Base-by-base conservation (phyloP, 331 rosid genomes). In the Prunus yedoensis region DNA sequence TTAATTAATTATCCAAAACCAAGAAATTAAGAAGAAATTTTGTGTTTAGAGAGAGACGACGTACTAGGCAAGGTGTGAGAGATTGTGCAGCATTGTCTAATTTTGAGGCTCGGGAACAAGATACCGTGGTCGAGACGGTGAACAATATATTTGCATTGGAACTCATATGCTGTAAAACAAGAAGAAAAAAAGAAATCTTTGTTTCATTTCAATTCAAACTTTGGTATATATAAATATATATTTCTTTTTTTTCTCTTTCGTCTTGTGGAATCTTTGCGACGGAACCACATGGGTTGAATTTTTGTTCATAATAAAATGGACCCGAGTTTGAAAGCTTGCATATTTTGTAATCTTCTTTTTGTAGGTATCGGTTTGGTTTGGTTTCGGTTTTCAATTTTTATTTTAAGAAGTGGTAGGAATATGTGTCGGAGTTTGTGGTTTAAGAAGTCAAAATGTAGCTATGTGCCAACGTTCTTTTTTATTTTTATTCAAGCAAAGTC, bases 101-200 rank as follows among this genome's bases (percentile, higher is more conserved):
- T 78, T 68, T 69, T 38, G 46, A 67, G 71, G 85, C 80, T 69
- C 83, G 82, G 98, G 90, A 84, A 83, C 41, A 65, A 81, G 96
- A 83, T 27, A 83, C 80, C 98, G 98, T 91, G 86, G 91, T 91
- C 84, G 90, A 78, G 74, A 90, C 97, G 98, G 89, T 65, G 90
- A 82, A 77, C 79, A 59, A 38, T 5, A 38, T 38, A 38, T 38
- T 13, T 61, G 71, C 88, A 32, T 88, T 82, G 89, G 91, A 88
- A 86, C 82, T 81, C 57, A 75, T 71, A 67, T 75, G 79, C 28
- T 65, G 65, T 68, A 21, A 67, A 20, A 14, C 3, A 47, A 38
- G 10, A 11, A 65, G 13, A 50, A 43, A 9, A 49, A 72, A 61
- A 18, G 2, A 23, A 17, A 49, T 60, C 52, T 38, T 35, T 73